Base-by-base conservation (phyloP, 164 flowering plant genomes). In the Akebia trifoliata region DNA sequence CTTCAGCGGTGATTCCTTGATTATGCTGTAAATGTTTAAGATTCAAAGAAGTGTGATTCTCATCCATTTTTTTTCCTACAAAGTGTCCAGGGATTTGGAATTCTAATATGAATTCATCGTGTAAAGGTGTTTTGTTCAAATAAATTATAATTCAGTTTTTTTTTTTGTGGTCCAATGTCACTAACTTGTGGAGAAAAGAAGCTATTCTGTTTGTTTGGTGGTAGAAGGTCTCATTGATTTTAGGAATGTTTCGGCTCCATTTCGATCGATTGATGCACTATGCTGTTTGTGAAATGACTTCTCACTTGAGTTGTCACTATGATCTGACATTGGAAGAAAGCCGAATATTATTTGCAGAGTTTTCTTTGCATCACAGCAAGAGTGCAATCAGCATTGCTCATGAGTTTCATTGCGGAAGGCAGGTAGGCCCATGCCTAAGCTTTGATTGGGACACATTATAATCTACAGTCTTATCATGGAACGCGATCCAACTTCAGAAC, bases 251-350 rank as follows among this genome's bases (percentile, higher is more conserved):
- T 93, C 95, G 1, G 98, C 97, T 15, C 72, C 87, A 26, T 85
- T 85, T 52, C 84, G 97, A 14, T 93, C 98, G 4, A 97, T 94
- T 7, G 97, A 93, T 71, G 97, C 98, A 0, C 78, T 93, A n/a
- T n/a, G n/a, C n/a, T n/a, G n/a, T n/a, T n/a, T n/a, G n/a, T n/a
- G n/a, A n/a, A n/a, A n/a, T n/a, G n/a, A n/a, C n/a, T n/a, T n/a
- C n/a, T n/a, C n/a, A n/a, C n/a, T n/a, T n/a, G 97, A 96, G 96
- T 17, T 61, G 57, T 52, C 94, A 86, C 69, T 87, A 94, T 64
- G 97, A 91, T 74, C 75, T 91, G 57, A 75, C 82, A n/a, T 15
- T 9, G 8, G 76, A 76, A 60, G 92, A 91, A 65, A 73, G 75
- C 20, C 86, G 78, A 67, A 86, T 87, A 59, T 61, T 91, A 54